Percentiles rank a stretch among this genome's conserved stretches.
phyloP scores from a whole-genome alignment of 352 stramenopile genomes.

The Elongisporangium undulatum region DNA sequence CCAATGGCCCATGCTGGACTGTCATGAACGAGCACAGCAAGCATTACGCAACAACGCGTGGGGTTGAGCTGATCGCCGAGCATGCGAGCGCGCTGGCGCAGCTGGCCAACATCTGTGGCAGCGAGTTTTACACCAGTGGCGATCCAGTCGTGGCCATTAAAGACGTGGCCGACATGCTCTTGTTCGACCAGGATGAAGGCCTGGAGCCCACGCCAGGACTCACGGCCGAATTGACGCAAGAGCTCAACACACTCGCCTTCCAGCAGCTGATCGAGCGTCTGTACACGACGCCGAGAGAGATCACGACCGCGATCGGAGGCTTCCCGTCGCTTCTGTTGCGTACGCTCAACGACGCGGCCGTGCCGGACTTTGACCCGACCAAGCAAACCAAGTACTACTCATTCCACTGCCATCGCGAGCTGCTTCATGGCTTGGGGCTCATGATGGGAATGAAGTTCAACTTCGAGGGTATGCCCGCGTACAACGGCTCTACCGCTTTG shows the following conservation, averaged over 20 bases:
- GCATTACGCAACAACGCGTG: constrained; percentile 33
- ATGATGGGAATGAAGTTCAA: constrained; percentile 81
- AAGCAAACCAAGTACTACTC: constrained; percentile 64
- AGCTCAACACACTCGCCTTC: constrained; percentile 59
- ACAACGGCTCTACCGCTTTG: constrained; percentile 64
- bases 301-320: constrained; percentile 64
- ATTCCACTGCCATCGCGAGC: constrained; percentile 75
- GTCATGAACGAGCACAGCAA: constrained; percentile 51
- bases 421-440: constrained; percentile 73
- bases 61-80: constrained; percentile 29
- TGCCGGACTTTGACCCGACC: constrained; percentile 17
- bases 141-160: constrained; percentile 64
- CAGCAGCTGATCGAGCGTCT: constrained; percentile 70
- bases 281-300: constrained; percentile 57
- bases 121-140: constrained; percentile 32
- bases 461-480: constrained; percentile 52
- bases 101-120: constrained; percentile 39
- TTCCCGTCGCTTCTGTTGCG: constrained; percentile 63
- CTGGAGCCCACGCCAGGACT: constrained; percentile 42
- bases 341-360: constrained; percentile 48
- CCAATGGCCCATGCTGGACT: constrained; percentile 57
- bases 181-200: constrained; percentile 63
- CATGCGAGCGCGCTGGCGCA: constrained; percentile 36
- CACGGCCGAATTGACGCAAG: constrained; percentile 29
- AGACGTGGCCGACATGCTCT: constrained; percentile 69